A percentile compares a stretch with the other conserved stretches of the same genome.
Evolutionary conservation across 345 rosid genomes (phyloP).

Genomic region (Ceriops decandra): DNA sequence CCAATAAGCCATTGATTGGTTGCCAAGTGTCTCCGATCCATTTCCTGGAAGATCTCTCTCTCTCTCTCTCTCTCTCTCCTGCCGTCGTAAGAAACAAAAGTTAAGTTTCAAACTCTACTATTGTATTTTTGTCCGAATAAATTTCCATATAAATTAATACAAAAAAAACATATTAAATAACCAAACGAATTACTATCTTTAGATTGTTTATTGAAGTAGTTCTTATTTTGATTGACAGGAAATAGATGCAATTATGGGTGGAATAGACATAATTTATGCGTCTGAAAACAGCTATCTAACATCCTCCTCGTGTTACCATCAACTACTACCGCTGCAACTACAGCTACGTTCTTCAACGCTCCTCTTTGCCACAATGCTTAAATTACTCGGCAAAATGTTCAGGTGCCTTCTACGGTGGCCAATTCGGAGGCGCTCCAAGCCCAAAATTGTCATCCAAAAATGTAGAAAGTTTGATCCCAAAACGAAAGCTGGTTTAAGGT

Average conservation of each 20-base stretch:
- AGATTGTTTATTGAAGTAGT: too few species aligned
- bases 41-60: slow-evolving; percentile 21
- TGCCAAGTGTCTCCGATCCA: slow-evolving; percentile 47
- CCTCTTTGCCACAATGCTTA: slow-evolving; percentile 45
- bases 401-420: slow-evolving; percentile 66
- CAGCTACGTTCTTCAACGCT: slow-evolving; percentile 8
- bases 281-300: slow-evolving; percentile 19
- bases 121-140: too few species aligned
- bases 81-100: slow-evolving; percentile 9
- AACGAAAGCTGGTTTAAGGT: slow-evolving; percentile 11
- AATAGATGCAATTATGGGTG: too few species aligned
- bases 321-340: background rate
- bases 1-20: background rate
- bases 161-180: too few species aligned
- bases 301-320: slow-evolving; percentile 20
- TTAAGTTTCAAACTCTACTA: too few species aligned
- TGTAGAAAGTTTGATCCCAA: slow-evolving; percentile 35
- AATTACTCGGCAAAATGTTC: slow-evolving; percentile 42
- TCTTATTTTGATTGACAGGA: too few species aligned
- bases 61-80: background rate
- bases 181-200: too few species aligned
- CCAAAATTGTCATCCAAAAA: slow-evolving; percentile 44
- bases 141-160: too few species aligned
- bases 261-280: too few species aligned
- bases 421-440: slow-evolving; percentile 42